Base-by-base conservation (phyloP, 2,329 filamentous ascomycete genomes). In the Nothophoma quercina region DNA sequence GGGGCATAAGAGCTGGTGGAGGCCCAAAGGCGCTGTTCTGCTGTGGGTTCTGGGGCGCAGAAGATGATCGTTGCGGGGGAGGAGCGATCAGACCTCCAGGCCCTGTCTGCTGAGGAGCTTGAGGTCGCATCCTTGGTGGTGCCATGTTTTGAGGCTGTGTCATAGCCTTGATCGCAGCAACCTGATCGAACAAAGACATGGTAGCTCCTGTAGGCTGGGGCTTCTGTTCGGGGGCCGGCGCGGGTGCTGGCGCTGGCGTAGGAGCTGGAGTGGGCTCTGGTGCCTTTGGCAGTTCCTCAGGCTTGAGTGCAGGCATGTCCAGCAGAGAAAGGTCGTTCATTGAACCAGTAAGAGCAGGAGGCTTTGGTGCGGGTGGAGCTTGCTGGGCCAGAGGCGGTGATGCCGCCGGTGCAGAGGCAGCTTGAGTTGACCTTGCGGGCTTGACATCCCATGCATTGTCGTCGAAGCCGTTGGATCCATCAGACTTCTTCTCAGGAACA, bases 401-500 rank as follows among this genome's bases (percentile, higher is more conserved):
- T 26, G 76, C 56, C 52, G 73, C 59, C 34, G 75, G 55, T 62
- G 77, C 60, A 18, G 80, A 70, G 34, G 76, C 64, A 39, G 77
- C 60, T 35, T 75, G 59, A 3, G 75, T 62, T 47, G 87, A 83
- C 69, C 86, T 88, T 12, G 88, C 84, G 15, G 91, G 90, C 77
- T 97, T 97, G 41, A 96, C 88, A 67, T 96, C 91, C 95, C 95
- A 99, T 7, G 95, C 95, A 78, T 98, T 91, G 68, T 98, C 95
- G 43, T 99, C 95, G 68, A 98, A 98, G 2, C 91, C 91, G 53
- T 81, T 78, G 33, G 75, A 74, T 29, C 33, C 50, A n/a, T 53
- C 43, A 5, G 38, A 28, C 42, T 78, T 78, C 53, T 83, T 81
- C 29, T 82, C 65, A 29, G 72, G 78, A 29, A 77, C 72, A 29